These are phyloP conservation scores for Leptographium lundbergii DNA, from an alignment of 2,329 filamentous ascomycete species.

Conservation along the genomic window DNA sequence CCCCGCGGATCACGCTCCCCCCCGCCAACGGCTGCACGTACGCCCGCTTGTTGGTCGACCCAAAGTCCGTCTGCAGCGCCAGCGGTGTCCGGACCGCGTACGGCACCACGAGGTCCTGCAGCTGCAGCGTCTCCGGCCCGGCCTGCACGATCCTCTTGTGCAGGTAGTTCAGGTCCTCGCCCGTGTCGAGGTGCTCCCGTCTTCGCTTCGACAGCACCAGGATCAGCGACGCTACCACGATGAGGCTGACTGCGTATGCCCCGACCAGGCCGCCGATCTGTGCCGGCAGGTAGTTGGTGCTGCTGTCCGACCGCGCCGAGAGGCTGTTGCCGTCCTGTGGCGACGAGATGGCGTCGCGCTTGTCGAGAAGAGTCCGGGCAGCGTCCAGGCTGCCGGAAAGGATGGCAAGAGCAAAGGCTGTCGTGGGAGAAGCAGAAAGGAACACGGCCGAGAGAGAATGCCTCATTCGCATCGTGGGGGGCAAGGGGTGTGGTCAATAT, in stretches of 20 bases:
- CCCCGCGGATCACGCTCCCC: constrained; percentile 15
- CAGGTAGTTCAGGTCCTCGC: constrained; percentile 34
- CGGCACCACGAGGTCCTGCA: constrained; percentile 13
- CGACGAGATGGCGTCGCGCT: constrained; percentile 24
- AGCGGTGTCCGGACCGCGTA: constrained; percentile 19
- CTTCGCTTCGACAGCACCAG: constrained; percentile 46
- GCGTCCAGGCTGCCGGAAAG: constrained; percentile 19
- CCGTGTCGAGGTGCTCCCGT: constrained; percentile 37
- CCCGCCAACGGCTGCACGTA: constrained; percentile 1
- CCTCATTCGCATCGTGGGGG: constrained; percentile 25
- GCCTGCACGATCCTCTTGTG: constrained; percentile 3
- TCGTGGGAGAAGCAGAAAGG: constrained; percentile 14
- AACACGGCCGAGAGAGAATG: constrained; percentile 2
- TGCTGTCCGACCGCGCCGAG: constrained; percentile 42
- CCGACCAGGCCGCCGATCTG: constrained; percentile 77
- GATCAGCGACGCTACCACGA: constrained; percentile 57
- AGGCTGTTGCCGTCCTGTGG: constrained; percentile 48
- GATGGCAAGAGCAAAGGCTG: constrained; percentile 13
- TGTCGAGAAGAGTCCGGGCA: constrained; percentile 12
- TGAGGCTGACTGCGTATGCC: constrained; percentile 66
- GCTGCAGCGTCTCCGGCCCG: constrained; percentile 15
- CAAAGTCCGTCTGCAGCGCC: constrained; percentile 9
- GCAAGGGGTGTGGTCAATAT: neutral
- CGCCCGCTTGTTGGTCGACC: neutral
- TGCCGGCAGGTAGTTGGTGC: constrained; percentile 57